phyloP scores from a whole-genome alignment of 352 stramenopile genomes.

The Globisporangium nodosum region DNA sequence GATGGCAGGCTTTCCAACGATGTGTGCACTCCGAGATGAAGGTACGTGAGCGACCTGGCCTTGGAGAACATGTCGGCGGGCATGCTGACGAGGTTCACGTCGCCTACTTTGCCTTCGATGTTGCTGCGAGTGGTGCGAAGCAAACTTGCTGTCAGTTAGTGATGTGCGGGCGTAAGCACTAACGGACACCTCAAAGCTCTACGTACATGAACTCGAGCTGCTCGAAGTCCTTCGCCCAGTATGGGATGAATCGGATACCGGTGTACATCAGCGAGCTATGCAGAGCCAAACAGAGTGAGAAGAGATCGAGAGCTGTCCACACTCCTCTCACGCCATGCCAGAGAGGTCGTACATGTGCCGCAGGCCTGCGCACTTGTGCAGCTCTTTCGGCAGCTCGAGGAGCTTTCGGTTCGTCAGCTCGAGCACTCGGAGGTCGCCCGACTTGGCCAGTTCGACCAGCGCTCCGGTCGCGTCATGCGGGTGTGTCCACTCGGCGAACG shows the following conservation, averaged over 20 bases:
- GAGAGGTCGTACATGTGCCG: slow-evolving; percentile 26
- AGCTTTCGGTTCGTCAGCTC: slow-evolving; percentile 30
- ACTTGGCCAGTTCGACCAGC: slow-evolving; percentile 14
- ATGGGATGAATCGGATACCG: slow-evolving; percentile 14
- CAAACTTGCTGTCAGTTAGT: background rate
- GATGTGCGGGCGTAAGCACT: too few relatives aligned
- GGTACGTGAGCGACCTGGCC: slow-evolving; percentile 24
- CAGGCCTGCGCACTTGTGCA: slow-evolving; percentile 22
- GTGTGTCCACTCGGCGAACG: slow-evolving; percentile 27
- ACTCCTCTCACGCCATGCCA: too few relatives aligned
- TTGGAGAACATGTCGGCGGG: slow-evolving; percentile 23
- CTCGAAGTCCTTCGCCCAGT: slow-evolving; percentile 24
- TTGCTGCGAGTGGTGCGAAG: slow-evolving; percentile 14
- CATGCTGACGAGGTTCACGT: slow-evolving; percentile 19
- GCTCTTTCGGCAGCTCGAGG: slow-evolving; percentile 13
- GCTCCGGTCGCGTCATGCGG: slow-evolving; percentile 19
- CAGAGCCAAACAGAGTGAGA: background rate
- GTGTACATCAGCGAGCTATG: slow-evolving; percentile 24
- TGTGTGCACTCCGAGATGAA: slow-evolving; percentile 30
- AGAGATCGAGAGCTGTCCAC: too few relatives aligned
- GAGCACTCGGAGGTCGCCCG: slow-evolving; percentile 26
- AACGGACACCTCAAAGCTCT: too few relatives aligned
- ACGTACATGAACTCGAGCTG: slow-evolving; percentile 37
- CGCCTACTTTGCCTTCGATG: slow-evolving; percentile 25
- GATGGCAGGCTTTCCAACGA: slow-evolving; percentile 18